Evolutionary conservation across 2,329 filamentous ascomycete species (phyloP), one percentile per base, ranked within the genome.

Genomic region (Arthrobotrys conoides): DNA sequence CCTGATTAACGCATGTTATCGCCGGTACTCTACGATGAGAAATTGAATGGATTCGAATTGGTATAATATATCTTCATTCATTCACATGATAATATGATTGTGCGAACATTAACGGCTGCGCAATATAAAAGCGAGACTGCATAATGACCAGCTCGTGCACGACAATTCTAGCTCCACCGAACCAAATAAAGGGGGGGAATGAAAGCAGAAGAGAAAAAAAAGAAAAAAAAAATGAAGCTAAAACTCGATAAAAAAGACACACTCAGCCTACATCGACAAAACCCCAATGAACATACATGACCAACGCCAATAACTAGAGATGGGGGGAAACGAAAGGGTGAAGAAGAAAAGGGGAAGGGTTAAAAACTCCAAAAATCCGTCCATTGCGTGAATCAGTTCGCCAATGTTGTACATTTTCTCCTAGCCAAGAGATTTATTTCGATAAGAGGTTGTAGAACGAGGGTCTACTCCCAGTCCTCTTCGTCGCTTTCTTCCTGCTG

Each of bases 401-500:
- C 65, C 65, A 68, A 69, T 76, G 72, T 76, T 76, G 59, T 76
- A 76, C 72, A 76, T 38, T 69, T 51, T 68, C 41, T 41, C 61
- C 48, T 3, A 48, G 36, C 51, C 22, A 38, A 48, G 46, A 27
- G 48, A 20, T 5, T 22, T 8, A n/a, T 18, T 16, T 22, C 38
- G 16, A 5, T 38, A 9, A 24, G 12, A 5, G 41, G 33, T 20
- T 8, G 18, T 48, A 51, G 9, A 41, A 38, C 4, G 27, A 27
- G 18, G 6, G 51, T 71, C 63, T 87, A 93, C 85, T 94, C 92
- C 91, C 92, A 94, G 83, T 94, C 92, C 82, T 92, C 89, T 82
- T 91, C 91, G 80, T 92, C 90, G 65, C 85, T 87, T 46, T 84
- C 83, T 3, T 84, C 83, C 30, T 88, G 88, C 6, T 83, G 87